Evolutionary conservation across 2,329 filamentous ascomycete species (phyloP), one percentile per base, ranked within the genome.

Genomic region (Fusarium xylarioides): DNA sequence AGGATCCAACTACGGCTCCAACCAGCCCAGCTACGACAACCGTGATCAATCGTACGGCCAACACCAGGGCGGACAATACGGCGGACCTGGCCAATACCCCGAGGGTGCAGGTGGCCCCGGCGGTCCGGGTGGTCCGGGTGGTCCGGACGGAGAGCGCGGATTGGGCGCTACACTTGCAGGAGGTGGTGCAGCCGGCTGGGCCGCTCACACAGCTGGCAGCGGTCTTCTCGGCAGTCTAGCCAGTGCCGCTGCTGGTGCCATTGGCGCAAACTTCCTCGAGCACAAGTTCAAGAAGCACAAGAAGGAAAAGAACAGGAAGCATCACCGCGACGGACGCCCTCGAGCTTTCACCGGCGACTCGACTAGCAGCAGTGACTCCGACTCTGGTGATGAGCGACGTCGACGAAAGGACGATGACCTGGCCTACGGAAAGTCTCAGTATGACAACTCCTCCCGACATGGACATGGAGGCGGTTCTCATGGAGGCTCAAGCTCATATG

Each of bases 121-220:
- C 12, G 67, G 66, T 19, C 59, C 67, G 0, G 66, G 68, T 11
- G 75, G 74, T 11, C 70, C 63, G 7, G 72, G 76, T 44, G 75
- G 78, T 7, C 74, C 66, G 7, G 74, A 79, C 26, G 76, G 79
- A 7, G 86, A 88, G 35, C 84, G 86, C 50, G 87, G 87, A n/a
- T 80, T 89, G 6, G 86, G 86, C 8, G 84, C 86, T 7, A 84
- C 86, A 12, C 72, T 88, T 21, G 66, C 86, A 4, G 86, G 86
- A 38, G 83, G 85, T 19, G 85, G 83, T 46, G 86, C 82, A 4
- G 87, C 86, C 28, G 86, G 85, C 11, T 87, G 84, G 73, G 79
- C 86, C 0, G 86, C 85, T 1, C 85, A 88, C 78, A 83, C 87
- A 68, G 79, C 86, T 26, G 87, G 86, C 14, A 86, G 86, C 46